Percentiles rank a stretch among this genome's conserved stretches.
Conservation (phyloP, 257 asterid species). For the Penstemon barbatus region DNA sequence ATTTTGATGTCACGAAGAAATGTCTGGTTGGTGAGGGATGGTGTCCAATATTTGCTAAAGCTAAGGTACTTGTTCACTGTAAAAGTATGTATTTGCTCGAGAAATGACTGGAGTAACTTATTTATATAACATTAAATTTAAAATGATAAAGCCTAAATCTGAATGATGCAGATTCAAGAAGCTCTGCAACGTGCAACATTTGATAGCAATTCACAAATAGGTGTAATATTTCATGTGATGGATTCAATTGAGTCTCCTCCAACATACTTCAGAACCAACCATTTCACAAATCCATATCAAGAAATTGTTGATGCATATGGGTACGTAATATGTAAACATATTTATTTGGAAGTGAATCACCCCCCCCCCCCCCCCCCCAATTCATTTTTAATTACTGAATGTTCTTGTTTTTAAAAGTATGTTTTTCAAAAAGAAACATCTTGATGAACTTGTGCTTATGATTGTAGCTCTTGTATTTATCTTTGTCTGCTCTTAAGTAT, state of each 20-base stretch:
- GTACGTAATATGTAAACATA: conserved; percentile 45
- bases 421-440: neutral
- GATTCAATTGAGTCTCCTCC: conserved; percentile 88
- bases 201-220: conserved; percentile 96
- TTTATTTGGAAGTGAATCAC: conserved; percentile 9
- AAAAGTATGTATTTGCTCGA: conserved; percentile 17
- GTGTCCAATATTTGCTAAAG: conserved; percentile 92
- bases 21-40: conserved; percentile 99
- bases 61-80: conserved; percentile 50
- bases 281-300: conserved; percentile 82
- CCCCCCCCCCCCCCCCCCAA: neutral
- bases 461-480: neutral
- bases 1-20: conserved; percentile 96
- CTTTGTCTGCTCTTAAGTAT: neutral
- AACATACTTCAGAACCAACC: conserved; percentile 81
- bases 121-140: conserved; percentile 25
- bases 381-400: conserved; percentile 16
- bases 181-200: conserved; percentile 86
- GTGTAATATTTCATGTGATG: conserved; percentile 89
- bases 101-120: conserved; percentile 19
- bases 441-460: conserved; percentile 12
- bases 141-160: conserved; percentile 28
- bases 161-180: conserved; percentile 79
- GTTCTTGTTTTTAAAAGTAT: conserved; percentile 9
- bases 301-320: conserved; percentile 99